These are phyloP conservation scores for Microthlaspi erraticum DNA, from an alignment of 345 rosid genomes.

Conservation along the genomic window DNA sequence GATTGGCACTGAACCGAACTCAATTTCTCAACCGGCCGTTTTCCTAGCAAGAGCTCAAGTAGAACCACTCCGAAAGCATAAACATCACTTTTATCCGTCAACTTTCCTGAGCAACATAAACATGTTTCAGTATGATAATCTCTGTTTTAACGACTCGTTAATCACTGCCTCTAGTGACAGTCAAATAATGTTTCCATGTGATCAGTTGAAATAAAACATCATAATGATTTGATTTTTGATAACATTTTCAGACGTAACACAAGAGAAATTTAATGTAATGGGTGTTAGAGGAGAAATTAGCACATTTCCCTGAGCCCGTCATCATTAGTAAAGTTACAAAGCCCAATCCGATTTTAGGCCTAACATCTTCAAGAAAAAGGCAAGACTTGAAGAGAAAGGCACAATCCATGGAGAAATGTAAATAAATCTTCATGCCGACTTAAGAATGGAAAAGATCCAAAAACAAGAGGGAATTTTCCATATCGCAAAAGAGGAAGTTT, in stretches of 20 bases:
- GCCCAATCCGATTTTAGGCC: too few relatives aligned
- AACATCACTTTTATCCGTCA: slow-evolving; percentile 96
- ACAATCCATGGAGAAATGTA: too few relatives aligned
- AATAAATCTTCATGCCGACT: too few relatives aligned
- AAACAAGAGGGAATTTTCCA: too few relatives aligned
- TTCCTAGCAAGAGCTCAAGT: slow-evolving; percentile 85
- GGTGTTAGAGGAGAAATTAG: too few relatives aligned
- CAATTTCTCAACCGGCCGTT: slow-evolving; percentile 85
- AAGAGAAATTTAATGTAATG: slow-evolving; percentile 21
- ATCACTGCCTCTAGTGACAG: slow-evolving; percentile 14
- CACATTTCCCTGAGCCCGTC: too few relatives aligned
- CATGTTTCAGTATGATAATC: slow-evolving; percentile 6
- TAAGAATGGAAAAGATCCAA: too few relatives aligned
- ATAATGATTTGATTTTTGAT: not conserved
- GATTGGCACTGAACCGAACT: slow-evolving; percentile 88
- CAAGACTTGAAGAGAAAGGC: too few relatives aligned
- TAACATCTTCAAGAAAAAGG: too few relatives aligned
- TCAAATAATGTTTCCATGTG: slow-evolving; percentile 20
- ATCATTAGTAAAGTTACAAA: too few relatives aligned
- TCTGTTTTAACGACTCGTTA: not conserved
- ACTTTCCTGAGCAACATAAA: slow-evolving; percentile 56
- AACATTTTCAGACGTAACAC: slow-evolving; percentile 30
- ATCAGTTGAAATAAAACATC: slow-evolving; percentile 31
- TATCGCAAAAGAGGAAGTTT: too few relatives aligned
- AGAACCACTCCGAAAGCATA: slow-evolving; percentile 94